Evolutionary conservation across 2,329 filamentous ascomycete genomes (phyloP), one percentile per base, ranked within the genome.

Genomic region (Aspergillus quadricinctus): DNA sequence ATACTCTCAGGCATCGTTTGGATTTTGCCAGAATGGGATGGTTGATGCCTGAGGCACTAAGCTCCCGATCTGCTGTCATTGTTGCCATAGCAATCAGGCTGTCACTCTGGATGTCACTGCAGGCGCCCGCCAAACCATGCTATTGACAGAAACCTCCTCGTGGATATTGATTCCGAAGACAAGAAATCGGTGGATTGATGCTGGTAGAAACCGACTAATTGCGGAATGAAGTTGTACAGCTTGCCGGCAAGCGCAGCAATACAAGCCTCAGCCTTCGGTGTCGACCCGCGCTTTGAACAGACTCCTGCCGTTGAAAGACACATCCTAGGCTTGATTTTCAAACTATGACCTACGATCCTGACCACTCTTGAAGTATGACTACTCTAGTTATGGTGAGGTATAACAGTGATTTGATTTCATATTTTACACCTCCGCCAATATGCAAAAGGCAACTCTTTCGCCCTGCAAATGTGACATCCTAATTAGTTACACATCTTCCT

Each of bases 71-170:
- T 45, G 43, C 52, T 40, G 48, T 25, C 25, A 29, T 2, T 37
- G 68, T 70, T 70, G 66, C 68, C 63, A 69, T 66, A 58, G 67
- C 68, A 66, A 69, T 69, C 28, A 43, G 40, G 41, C 52, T 40
- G 48, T 23, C 37, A 40, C 25, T 29, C 40, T 49, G 23, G 23
- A 9, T 31, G 46, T 48, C 11, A 23, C n/a, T 17, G 27, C 29
- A 35, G n/a, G 3, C 23, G n/a, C 23, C 31, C 35, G 11, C 31
- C 11, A 35, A 4, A 17, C 31, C 1, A 17, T 5, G 31, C 31
- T 14, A 17, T 17, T 35, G 10, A 17, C 31, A 17, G 11, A 23
- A 23, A 23, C 23, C 23, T 23, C 23, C 23, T 35, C 14, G 4
- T 14, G 31, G 31, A 7, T 35, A 28, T 35, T 35, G 14, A 17